Percentiles rank a stretch among this genome's conserved stretches.
These are phyloP conservation scores for Pseudotulostoma volvatum DNA, from an alignment of 495 filamentous ascomycete genomes.

Conservation along the genomic window DNA sequence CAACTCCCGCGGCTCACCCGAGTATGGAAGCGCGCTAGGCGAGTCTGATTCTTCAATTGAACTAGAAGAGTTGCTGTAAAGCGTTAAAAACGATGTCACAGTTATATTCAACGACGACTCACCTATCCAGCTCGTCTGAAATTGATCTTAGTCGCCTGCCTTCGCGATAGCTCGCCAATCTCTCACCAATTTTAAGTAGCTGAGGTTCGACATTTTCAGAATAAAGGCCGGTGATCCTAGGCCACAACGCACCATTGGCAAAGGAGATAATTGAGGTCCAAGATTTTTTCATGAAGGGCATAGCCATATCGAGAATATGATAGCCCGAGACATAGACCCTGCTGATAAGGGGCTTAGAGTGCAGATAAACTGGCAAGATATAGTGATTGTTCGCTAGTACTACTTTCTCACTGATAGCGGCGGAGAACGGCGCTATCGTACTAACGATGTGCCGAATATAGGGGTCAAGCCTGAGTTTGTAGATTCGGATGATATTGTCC, in stretches of 20 bases:
- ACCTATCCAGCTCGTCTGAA: conserved; percentile 39
- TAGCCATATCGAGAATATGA: conserved; percentile 49
- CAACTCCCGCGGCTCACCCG: conserved; percentile 4
- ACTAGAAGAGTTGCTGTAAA: too few relatives aligned
- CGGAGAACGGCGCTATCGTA: conserved; percentile 53
- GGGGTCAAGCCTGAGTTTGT: conserved; percentile 52
- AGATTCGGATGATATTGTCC: conserved; percentile 41
- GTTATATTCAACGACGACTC: conserved; percentile 10
- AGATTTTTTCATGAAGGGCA: conserved; percentile 54
- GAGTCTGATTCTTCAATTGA: conserved; percentile 1
- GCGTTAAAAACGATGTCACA: too few relatives aligned
- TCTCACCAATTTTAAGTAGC: conserved; percentile 76
- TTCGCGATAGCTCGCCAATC: conserved; percentile 69
- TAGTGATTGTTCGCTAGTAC: conserved; percentile 52
- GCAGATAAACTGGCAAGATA: conserved; percentile 59
- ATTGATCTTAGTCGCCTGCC: conserved; percentile 42
- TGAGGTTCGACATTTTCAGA: conserved; percentile 90
- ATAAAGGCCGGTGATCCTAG: conserved; percentile 61
- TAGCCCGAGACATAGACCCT: conserved; percentile 50
- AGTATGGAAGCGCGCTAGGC: conserved; percentile 5
- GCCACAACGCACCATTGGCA: conserved; percentile 59
- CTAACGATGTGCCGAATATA: conserved; percentile 46
- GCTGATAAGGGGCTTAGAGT: conserved; percentile 54
- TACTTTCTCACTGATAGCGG: conserved; percentile 40
- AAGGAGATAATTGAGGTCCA: conserved; percentile 53